Evolutionary conservation across 2,329 filamentous ascomycete species (phyloP).

Genomic region (Sarocladium strictum): DNA sequence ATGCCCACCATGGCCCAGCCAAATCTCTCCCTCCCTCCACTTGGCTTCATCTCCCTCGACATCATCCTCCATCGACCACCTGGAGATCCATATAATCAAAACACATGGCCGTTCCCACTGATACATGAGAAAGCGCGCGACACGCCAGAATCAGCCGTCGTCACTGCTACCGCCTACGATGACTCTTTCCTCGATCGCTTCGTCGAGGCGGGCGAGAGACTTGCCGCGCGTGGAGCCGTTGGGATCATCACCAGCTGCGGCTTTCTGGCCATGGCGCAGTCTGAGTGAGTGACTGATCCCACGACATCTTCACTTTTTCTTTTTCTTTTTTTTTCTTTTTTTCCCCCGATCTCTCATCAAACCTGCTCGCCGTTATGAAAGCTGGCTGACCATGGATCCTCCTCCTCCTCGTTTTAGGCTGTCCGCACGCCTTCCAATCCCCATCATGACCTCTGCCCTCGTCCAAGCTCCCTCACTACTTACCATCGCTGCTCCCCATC

Average conservation of each 20-base stretch:
- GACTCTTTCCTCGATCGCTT: slow-evolving; percentile 28
- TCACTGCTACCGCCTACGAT: slow-evolving; percentile 23
- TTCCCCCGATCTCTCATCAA: no score
- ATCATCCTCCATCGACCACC: slow-evolving; percentile 26
- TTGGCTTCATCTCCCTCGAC: slow-evolving; percentile 30
- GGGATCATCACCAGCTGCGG: slow-evolving; percentile 34
- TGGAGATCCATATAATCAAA: slow-evolving; percentile 28
- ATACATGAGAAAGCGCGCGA: slow-evolving; percentile 26
- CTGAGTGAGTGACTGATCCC: slow-evolving; percentile 17
- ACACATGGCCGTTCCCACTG: slow-evolving; percentile 31
- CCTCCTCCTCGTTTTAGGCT: slow-evolving; percentile 15
- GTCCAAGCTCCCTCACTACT: slow-evolving; percentile 27
- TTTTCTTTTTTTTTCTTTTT: no score
- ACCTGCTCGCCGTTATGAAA: no score
- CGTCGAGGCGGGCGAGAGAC: slow-evolving; percentile 24
- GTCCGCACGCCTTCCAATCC: slow-evolving; percentile 25
- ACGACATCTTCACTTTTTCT: no score
- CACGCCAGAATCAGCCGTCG: slow-evolving; percentile 22
- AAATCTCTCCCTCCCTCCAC: slow-evolving; percentile 15
- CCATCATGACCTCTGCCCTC: slow-evolving; percentile 29
- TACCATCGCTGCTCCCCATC: slow-evolving; percentile 19
- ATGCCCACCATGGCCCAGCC: no score
- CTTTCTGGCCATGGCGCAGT: slow-evolving; percentile 30
- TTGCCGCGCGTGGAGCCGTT: slow-evolving; percentile 26
- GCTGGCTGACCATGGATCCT: no score